Conservation (phyloP, 208 protist genomes). For the Lotmaria passim region DNA sequence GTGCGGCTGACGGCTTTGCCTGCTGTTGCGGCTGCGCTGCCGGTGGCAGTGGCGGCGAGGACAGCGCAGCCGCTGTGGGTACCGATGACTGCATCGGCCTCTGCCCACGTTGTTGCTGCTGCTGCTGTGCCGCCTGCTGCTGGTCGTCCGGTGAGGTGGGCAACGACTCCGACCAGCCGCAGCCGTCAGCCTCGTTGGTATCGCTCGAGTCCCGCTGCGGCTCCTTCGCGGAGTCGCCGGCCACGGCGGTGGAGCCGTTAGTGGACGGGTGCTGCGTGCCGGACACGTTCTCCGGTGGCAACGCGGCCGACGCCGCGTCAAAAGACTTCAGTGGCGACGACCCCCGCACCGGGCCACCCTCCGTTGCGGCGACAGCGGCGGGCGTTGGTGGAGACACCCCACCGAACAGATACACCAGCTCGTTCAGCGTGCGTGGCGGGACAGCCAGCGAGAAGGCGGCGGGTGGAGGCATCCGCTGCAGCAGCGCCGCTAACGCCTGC, state of each 20-base stretch:
- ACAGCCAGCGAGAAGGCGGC: constrained; percentile 29
- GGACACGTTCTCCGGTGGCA: constrained; percentile 2
- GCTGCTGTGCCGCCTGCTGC: not conserved
- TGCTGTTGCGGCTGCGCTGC: constrained; percentile 5
- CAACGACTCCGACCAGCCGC: not conserved
- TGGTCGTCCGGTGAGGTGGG: constrained; percentile 3
- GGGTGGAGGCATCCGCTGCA: constrained; percentile 35
- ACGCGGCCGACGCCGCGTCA: not conserved
- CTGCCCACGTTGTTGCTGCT: constrained; percentile 2
- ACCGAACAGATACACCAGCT: constrained; percentile 52
- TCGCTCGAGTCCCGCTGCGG: not conserved
- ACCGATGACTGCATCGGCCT: no score
- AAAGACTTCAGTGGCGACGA: constrained; percentile 1
- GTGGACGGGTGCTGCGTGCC: constrained; percentile 6
- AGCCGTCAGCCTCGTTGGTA: not conserved
- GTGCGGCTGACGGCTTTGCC: not conserved
- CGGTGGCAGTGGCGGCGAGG: not conserved
- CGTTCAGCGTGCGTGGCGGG: constrained; percentile 49
- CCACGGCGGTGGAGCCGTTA: not conserved
- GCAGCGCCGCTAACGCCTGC: constrained; percentile 21
- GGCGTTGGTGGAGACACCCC: constrained; percentile 25
- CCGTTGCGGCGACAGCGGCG: no score
- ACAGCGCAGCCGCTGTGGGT: not conserved
- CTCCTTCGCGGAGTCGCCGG: not conserved
- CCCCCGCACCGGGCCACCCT: no score